Percentiles rank a stretch among this genome's conserved stretches.
Evolutionary conservation across 73 alveolate genomes (phyloP).

Genomic region (Tetrahymena borealis): DNA sequence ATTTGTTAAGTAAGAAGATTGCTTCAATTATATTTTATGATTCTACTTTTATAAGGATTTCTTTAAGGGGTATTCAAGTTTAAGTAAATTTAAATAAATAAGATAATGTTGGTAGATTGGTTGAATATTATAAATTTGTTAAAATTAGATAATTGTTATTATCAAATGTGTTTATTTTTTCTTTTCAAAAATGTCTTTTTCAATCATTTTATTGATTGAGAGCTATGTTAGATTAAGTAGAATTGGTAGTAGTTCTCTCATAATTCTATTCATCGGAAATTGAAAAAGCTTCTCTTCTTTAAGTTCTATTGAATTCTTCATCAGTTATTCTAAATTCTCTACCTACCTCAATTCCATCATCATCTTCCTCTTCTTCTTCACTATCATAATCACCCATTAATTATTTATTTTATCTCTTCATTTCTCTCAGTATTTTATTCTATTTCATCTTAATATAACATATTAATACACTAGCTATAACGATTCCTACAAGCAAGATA

Average conservation of each 20-base stretch:
- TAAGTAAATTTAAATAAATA: no score
- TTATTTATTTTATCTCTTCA: background rate
- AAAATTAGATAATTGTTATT: no score
- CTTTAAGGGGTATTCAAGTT: no score
- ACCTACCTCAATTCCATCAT: background rate
- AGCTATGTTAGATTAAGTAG: no score
- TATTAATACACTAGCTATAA: background rate
- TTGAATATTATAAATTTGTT: no score
- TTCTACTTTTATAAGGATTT: no score
- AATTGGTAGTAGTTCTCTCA: background rate
- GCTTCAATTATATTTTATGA: no score
- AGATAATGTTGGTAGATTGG: no score
- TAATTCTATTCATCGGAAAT: background rate
- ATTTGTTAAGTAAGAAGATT: no score
- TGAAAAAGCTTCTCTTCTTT: background rate
- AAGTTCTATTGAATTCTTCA: background rate
- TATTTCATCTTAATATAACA: background rate
- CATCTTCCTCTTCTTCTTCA: background rate
- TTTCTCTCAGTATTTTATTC: background rate
- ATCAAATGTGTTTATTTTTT: no score
- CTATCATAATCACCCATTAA: background rate
- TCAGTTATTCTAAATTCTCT: background rate
- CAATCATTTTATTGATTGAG: no score
- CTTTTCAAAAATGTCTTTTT: no score
- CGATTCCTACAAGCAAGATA: background rate